Percentiles rank a stretch among this genome's conserved stretches.
Conservation (phyloP, 441 rosid genomes). For the Aleurites moluccanus region DNA sequence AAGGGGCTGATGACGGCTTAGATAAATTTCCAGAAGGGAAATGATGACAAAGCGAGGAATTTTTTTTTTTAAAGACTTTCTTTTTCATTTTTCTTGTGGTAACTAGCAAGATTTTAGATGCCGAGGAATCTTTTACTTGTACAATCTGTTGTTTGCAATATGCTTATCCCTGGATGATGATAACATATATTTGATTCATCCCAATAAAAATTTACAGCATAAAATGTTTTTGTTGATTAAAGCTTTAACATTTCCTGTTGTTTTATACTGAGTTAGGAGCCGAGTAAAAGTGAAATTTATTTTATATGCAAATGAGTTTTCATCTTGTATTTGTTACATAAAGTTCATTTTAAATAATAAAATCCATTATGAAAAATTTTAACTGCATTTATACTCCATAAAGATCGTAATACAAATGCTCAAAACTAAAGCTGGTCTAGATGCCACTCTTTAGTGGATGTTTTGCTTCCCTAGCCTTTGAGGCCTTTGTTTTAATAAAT, state of each 20-base stretch:
- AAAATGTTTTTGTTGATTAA: background rate
- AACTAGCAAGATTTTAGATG: background rate
- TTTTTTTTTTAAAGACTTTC: background rate
- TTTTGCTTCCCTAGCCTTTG: too few species aligned
- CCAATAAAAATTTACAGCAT: background rate
- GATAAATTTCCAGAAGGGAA: slow-evolving; percentile 29
- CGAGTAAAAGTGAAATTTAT: too few species aligned
- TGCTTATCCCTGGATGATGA: background rate
- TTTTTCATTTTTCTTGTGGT: background rate
- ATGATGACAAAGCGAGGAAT: slow-evolving; percentile 1
- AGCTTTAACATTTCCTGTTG: background rate
- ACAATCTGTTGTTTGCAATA: slow-evolving; percentile 26
- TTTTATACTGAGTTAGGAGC: background rate
- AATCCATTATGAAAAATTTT: too few species aligned
- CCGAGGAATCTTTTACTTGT: slow-evolving; percentile 21
- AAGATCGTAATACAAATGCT: too few species aligned
- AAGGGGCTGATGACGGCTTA: slow-evolving; percentile 39
- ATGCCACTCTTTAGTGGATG: too few species aligned
- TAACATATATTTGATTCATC: slow-evolving; percentile 9
- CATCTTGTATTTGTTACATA: too few species aligned
- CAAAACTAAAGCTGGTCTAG: too few species aligned
- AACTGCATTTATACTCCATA: too few species aligned
- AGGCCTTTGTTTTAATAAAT: too few species aligned
- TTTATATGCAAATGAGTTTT: too few species aligned
- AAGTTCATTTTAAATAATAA: too few species aligned